phyloP scores from a whole-genome alignment of 164 flowering plant genomes.

The Akebia trifoliata region DNA sequence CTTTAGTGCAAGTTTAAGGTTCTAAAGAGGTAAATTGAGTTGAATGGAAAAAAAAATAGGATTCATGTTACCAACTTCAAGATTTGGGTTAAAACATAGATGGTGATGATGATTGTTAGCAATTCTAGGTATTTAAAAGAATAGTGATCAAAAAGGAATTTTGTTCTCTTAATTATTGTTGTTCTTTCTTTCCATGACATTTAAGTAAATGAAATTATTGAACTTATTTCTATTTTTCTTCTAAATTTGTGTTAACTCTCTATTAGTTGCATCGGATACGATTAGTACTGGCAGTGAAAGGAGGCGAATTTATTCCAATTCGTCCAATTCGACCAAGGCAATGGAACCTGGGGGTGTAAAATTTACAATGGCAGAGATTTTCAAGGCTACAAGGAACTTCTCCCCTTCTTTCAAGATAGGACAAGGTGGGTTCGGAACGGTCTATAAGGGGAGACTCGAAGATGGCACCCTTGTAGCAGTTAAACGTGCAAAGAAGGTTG shows the following conservation, averaged over 20 bases:
- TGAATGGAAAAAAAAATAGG: too few species aligned
- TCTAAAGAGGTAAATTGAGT: too few species aligned
- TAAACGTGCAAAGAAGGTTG: slow-evolving; percentile 92
- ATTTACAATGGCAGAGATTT: slow-evolving; percentile 63
- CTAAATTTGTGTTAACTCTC: not conserved
- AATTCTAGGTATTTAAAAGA: too few species aligned
- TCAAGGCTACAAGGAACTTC: slow-evolving; percentile 69
- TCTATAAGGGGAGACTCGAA: slow-evolving; percentile 65
- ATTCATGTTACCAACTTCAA: too few species aligned
- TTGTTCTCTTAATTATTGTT: too few species aligned
- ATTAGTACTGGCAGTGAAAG: slow-evolving; percentile 24
- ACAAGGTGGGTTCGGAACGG: slow-evolving; percentile 93
- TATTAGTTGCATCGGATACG: slow-evolving; percentile 27
- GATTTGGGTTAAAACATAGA: too few species aligned
- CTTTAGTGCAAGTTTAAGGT: too few species aligned
- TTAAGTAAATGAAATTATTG: not conserved
- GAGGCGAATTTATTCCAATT: slow-evolving; percentile 27
- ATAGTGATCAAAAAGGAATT: too few species aligned
- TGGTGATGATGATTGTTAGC: too few species aligned
- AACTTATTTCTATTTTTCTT: not conserved
- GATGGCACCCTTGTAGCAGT: slow-evolving; percentile 79
- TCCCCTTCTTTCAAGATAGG: slow-evolving; percentile 76
- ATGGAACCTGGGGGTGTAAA: slow-evolving; percentile 41
- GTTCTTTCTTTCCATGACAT: too few species aligned
- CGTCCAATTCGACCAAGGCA: slow-evolving; percentile 34